Evolutionary conservation across 192 early-diverging fungal genomes (phyloP).

Genomic region (Backusella sp.): DNA sequence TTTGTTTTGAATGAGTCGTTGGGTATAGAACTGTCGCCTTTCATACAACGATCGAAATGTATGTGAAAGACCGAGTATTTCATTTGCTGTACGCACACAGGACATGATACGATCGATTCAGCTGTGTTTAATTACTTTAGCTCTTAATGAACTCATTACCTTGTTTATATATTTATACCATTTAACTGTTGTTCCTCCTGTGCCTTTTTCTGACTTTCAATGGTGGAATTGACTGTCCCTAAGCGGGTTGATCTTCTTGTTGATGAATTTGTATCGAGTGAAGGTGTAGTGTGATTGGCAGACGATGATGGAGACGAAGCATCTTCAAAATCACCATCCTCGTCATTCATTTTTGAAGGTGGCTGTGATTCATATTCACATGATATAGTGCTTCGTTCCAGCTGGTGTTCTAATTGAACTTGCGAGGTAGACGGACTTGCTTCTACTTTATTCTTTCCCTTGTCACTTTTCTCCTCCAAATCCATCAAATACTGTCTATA

Average conservation of each 20-base stretch:
- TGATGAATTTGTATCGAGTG: background rate
- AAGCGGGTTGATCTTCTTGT: background rate
- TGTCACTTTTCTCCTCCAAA: background rate
- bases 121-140: background rate
- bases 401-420: background rate
- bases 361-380: background rate
- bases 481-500: background rate
- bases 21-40: slow-evolving; percentile 22
- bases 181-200: background rate
- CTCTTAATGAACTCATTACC: background rate
- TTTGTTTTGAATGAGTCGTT: background rate
- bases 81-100: slow-evolving; percentile 33
- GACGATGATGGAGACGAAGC: background rate
- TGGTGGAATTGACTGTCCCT: background rate
- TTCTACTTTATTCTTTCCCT: background rate
- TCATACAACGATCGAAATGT: slow-evolving; percentile 37
- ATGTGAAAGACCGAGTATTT: slow-evolving; percentile 24
- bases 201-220: background rate
- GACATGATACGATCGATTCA: slow-evolving; percentile 31
- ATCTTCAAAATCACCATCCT: background rate
- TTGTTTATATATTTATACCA: background rate
- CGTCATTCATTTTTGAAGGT: background rate
- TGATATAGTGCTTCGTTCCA: background rate
- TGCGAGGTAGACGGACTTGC: background rate
- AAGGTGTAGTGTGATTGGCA: background rate